Evolutionary conservation across 1,139 yeast species (phyloP).

Genomic region (Geotrichum siamense): DNA sequence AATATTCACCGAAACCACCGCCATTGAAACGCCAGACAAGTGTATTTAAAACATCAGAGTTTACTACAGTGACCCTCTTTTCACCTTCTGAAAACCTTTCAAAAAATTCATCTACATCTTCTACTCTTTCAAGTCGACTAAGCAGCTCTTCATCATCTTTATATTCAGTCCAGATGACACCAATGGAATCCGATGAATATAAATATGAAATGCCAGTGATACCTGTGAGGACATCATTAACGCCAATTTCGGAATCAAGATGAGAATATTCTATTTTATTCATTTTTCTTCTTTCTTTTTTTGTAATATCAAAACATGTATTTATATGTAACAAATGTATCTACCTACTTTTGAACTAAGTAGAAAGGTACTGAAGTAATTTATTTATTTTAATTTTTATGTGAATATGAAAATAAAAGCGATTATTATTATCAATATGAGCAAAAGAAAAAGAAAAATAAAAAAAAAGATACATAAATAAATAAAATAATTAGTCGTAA

Average conservation of each 20-base stretch:
- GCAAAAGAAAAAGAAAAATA: too few species aligned
- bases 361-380: too few species aligned
- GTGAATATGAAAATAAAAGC: too few species aligned
- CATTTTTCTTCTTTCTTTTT: background rate
- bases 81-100: conserved; percentile 10
- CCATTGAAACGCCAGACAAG: conserved; percentile 13
- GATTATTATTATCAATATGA: too few species aligned
- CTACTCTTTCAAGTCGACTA: conserved; percentile 6
- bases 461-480: too few species aligned
- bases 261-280: conserved; percentile 5
- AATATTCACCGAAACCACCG: conserved; percentile 2
- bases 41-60: conserved; percentile 12
- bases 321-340: too few species aligned
- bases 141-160: conserved; percentile 8
- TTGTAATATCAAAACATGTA: background rate
- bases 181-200: conserved; percentile 8
- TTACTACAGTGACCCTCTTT: conserved; percentile 15
- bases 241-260: conserved; percentile 16
- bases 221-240: conserved; percentile 9
- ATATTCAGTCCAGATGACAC: conserved; percentile 6
- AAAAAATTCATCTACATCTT: conserved; percentile 7
- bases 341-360: too few species aligned
- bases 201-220: conserved; percentile 10
- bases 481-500: conserved; percentile 14
- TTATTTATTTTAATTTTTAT: too few species aligned